A percentile compares a stretch with the other conserved stretches of the same genome.
phyloP scores from a whole-genome alignment of 371 early-diverging fungal species.

The Thermomucor indicae-seudaticae region DNA sequence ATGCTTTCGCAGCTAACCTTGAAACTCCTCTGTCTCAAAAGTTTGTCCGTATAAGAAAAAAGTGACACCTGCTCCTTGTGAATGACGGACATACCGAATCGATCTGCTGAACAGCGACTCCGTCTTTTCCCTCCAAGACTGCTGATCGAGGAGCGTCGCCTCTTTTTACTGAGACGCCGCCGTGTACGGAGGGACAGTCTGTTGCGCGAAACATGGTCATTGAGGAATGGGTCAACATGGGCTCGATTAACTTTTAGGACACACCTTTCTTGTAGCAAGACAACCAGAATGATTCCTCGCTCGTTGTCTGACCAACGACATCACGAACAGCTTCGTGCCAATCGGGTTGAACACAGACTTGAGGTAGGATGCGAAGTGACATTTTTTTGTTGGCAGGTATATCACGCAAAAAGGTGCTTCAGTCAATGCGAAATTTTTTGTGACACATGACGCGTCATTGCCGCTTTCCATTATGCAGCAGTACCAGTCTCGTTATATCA shows the following conservation, averaged over 20 bases:
- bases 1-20: neutral
- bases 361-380: conserved; percentile 28
- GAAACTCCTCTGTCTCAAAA: neutral
- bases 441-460: too few relatives aligned
- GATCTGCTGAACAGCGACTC: neutral
- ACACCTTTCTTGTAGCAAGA: conserved; percentile 50
- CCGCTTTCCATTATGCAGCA: too few relatives aligned
- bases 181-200: conserved; percentile 12
- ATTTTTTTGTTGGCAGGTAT: too few relatives aligned
- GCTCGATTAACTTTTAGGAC: neutral
- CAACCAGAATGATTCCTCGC: conserved; percentile 46
- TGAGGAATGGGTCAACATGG: neutral
- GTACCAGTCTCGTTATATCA: too few relatives aligned
- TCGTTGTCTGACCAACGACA: conserved; percentile 17
- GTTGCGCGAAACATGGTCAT: neutral
- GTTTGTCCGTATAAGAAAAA: neutral
- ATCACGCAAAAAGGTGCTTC: too few relatives aligned
- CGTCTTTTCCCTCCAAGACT: conserved; percentile 5
- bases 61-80: neutral
- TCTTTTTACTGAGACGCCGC: neutral
- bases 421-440: too few relatives aligned
- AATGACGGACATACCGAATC: neutral
- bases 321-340: conserved; percentile 37
- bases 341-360: conserved; percentile 38
- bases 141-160: neutral